Evolutionary conservation across 805 yeast genomes (phyloP), one percentile per base, ranked within the genome.

Genomic region (Ogataea dorogensis): DNA sequence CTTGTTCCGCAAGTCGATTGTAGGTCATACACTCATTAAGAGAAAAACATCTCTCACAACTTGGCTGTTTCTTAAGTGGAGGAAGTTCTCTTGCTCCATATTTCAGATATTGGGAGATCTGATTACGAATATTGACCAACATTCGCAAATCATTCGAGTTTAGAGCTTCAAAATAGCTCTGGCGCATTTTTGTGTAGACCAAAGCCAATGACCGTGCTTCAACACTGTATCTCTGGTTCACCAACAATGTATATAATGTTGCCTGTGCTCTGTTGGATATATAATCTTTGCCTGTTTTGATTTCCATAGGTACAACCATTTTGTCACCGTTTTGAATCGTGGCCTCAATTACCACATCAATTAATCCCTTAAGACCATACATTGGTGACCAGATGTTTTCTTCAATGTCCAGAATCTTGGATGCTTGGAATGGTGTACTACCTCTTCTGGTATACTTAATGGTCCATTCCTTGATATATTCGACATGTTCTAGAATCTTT

Each of bases 341-440:
- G 0, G 84, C 82, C 47, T 82, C 83, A 2, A 87, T 70, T 0
- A 96, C 87, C 3, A 82, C 96, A 63, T 93, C 99, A 12, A 89
- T 77, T 49, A 81, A 76, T 0, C 99, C 99, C 47, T 86, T 77
- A 7, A 93, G 61, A 0, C 99, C 99, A 63, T 74, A 88, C 54
- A 76, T 72, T 0, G 97, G 95, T 0, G 97, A 86, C 87, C 95
- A 80, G 10, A 93, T 81, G 49, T 80, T 84, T 51, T 93, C 97
- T 59, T 93, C 99, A 7, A 86, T 76, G 52, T 86, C 96, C 21
- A 86, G 64, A 7, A 88, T 73, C 39, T 81, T 78, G 11, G 75
- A 66, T 0, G 84, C 77, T 0, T 81, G 67, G 26, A 79, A 65
- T 8, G 62, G 61, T 1, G 73, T 57, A 12, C 14, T 17, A 3